Conservation (phyloP, 768 basidiomycete genomes). For the Udeniomyces megalosporus region DNA sequence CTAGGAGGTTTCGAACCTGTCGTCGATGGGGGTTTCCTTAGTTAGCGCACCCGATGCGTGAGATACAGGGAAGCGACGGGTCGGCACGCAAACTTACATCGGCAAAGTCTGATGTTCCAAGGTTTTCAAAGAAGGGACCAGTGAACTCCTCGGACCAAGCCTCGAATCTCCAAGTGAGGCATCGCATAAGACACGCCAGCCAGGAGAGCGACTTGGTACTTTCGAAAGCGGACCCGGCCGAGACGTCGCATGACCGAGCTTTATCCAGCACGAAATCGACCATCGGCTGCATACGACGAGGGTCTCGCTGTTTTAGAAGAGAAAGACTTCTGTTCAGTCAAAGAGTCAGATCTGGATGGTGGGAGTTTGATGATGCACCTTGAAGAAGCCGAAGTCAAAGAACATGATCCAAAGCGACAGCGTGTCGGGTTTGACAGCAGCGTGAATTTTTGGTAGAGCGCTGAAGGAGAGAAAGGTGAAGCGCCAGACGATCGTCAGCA, state of each 20-base stretch:
- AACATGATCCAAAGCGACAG: constrained; percentile 31
- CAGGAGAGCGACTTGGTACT: constrained; percentile 63
- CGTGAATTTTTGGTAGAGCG: not conserved
- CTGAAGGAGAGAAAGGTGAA: not conserved
- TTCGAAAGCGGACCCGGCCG: constrained; percentile 69
- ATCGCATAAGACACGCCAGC: constrained; percentile 50
- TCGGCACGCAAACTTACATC: constrained; percentile 39
- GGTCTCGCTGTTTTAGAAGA: constrained; percentile 59
- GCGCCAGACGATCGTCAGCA: too few species aligned
- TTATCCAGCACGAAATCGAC: constrained; percentile 53
- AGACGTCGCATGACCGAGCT: constrained; percentile 54
- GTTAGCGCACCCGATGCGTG: too few species aligned
- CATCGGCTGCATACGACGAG: constrained; percentile 54
- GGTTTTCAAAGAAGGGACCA: constrained; percentile 53
- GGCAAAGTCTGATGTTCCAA: constrained; percentile 58
- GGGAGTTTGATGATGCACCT: not conserved
- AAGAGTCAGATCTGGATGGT: too few species aligned
- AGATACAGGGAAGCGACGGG: too few species aligned
- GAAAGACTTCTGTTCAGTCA: too few species aligned
- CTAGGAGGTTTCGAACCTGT: constrained; percentile 54
- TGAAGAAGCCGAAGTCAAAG: constrained; percentile 40
- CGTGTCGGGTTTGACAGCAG: constrained; percentile 2
- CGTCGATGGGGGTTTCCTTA: too few species aligned
- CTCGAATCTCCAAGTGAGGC: constrained; percentile 50
- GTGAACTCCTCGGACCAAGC: constrained; percentile 52